These are phyloP conservation scores for Kodamaea nitidulidarum DNA, from an alignment of 805 yeast genomes.

Conservation along the genomic window DNA sequence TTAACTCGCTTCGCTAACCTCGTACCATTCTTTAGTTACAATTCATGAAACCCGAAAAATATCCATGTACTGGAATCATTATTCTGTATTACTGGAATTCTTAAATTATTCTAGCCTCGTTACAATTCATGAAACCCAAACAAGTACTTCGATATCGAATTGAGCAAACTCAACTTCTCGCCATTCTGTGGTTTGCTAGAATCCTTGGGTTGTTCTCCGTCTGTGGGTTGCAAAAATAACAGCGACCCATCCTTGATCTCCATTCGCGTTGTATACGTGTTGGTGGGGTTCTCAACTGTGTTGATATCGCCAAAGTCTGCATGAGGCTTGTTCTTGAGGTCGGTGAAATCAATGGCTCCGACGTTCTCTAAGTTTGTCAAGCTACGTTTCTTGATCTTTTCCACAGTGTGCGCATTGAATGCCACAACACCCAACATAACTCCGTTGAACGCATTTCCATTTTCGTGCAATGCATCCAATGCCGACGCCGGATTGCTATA, in stretches of 20 bases:
- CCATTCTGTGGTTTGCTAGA: constrained; percentile 18
- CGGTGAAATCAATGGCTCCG: constrained; percentile 31
- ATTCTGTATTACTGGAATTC: no score
- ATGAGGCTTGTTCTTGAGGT: constrained; percentile 6
- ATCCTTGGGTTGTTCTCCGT: constrained; percentile 18
- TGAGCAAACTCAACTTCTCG: constrained; percentile 32
- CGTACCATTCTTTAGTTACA: constrained; percentile 23
- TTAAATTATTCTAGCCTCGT: no score
- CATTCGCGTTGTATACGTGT: constrained; percentile 22
- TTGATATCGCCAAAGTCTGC: constrained; percentile 6
- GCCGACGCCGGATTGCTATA: constrained; percentile 74
- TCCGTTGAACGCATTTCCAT: constrained; percentile 69
- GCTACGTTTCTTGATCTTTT: constrained; percentile 48
- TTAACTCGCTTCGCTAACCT: no score
- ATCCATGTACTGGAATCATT: no score
- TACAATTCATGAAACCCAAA: constrained; percentile 42
- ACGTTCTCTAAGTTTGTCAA: constrained; percentile 45
- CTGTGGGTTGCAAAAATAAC: constrained; percentile 30
- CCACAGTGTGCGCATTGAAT: constrained; percentile 56
- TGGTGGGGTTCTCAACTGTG: constrained; percentile 5
- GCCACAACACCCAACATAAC: constrained; percentile 65
- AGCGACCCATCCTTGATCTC: constrained; percentile 40
- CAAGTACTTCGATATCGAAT: constrained; percentile 30
- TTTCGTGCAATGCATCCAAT: constrained; percentile 77
- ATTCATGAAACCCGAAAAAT: constrained; percentile 41